Evolutionary conservation across 164 flowering plant species (phyloP).

Genomic region (Vitis riparia): DNA sequence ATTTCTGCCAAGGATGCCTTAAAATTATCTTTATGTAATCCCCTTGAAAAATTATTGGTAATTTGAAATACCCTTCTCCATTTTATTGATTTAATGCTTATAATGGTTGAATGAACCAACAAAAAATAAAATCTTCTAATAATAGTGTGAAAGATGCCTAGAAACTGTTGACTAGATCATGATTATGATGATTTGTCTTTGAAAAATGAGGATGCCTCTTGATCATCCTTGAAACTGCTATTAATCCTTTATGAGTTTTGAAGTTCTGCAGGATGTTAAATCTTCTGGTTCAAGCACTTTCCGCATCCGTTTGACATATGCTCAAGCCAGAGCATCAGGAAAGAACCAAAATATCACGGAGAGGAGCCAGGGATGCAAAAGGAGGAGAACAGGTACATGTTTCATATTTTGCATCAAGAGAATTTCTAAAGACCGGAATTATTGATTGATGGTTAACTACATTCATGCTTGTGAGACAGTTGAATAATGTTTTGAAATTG

Average conservation of each 20-base stretch:
- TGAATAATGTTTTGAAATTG: neutral
- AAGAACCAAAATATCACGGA: slow-evolving; percentile 21
- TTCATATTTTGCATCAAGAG: too few relatives aligned
- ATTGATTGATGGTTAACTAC: neutral
- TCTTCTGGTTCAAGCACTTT: slow-evolving; percentile 42
- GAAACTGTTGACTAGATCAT: too few relatives aligned
- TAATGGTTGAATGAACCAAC: too few relatives aligned
- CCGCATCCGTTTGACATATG: slow-evolving; percentile 71
- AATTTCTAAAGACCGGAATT: neutral
- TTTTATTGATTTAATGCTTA: neutral
- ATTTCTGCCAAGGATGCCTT: slow-evolving; percentile 70
- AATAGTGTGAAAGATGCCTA: too few relatives aligned
- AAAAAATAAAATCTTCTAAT: too few relatives aligned
- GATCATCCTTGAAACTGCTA: neutral
- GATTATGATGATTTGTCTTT: too few relatives aligned
- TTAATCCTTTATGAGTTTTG: slow-evolving; percentile 12
- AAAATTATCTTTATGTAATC: slow-evolving; percentile 41
- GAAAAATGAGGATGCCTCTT: too few relatives aligned
- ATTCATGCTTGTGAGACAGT: too few relatives aligned
- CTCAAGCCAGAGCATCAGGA: slow-evolving; percentile 31
- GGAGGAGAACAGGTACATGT: slow-evolving; percentile 63
- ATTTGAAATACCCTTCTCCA: slow-evolving; percentile 6
- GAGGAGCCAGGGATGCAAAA: slow-evolving; percentile 42
- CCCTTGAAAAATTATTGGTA: slow-evolving; percentile 69
- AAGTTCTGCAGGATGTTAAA: slow-evolving; percentile 57